Base-by-base conservation (phyloP, 2,329 filamentous ascomycete species). In the Reticulascus tulasneorum region DNA sequence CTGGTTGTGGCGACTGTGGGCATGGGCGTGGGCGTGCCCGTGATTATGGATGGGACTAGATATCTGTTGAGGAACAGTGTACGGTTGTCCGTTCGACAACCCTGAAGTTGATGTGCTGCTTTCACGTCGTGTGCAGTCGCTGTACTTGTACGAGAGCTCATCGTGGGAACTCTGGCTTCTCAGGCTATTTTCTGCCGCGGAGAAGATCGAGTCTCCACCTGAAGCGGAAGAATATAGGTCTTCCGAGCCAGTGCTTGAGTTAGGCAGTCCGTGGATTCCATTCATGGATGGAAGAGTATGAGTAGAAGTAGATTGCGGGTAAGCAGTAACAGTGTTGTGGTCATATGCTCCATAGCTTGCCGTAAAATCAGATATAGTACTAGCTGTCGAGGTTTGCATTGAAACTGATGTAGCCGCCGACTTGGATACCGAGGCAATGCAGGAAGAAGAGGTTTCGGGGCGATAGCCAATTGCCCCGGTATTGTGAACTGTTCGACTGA, bases 401-500 rank as follows among this genome's bases (percentile, higher is more conserved):
- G 15, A 18, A 4, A 6, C 33, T 25, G 16, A 6, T 29, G 24
- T 32, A 22, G 33, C 31, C 27, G 18, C 26, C 22, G 40, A 33
- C 21, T 40, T 42, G 5, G 40, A 40, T 2, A 26, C 10, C 20
- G 36, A 39, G 3, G 29, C 23, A 16, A 27, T 17, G 16, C 34
- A 42, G 10, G 40, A 25, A 5, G 35, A 4, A 2, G 39, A 23
- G 6, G 26, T 20, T 5, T 44, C 43, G n/a, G 37, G 31, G 25
- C 40, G 33, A 32, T 37, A 33, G 37, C 40, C n/a, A 22, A 56
- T 33, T 8, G 47, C 50, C 1, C 53, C 55, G 0, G 58, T 48
- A 23, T 53, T 52, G 8, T 53, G 49, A 20, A 60, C 23, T 0
- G 54, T 53, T n/a, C 58, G 54, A 19, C 53, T 57, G 8, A 56